These are phyloP conservation scores for Trypanosoma congolense DNA, from an alignment of 208 protist genomes.

Conservation along the genomic window DNA sequence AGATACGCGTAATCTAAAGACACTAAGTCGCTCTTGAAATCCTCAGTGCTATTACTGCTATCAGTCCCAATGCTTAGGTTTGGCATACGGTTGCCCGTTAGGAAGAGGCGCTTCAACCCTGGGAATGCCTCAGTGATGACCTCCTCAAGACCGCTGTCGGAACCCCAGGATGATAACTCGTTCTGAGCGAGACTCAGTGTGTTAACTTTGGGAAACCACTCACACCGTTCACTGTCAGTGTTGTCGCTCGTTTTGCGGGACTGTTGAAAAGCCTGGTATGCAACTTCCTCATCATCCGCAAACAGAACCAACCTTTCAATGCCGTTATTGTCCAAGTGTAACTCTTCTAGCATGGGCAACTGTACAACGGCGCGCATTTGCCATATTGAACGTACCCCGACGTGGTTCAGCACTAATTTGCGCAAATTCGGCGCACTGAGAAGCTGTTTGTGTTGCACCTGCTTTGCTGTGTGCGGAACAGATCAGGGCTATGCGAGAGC, in stretches of 20 bases:
- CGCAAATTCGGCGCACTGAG: constrained; percentile 38
- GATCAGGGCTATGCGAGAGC: constrained; percentile 48
- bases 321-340: constrained; percentile 78
- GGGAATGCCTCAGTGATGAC: constrained; percentile 51
- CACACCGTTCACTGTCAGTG: constrained; percentile 1
- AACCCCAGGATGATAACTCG: constrained; percentile 48
- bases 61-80: constrained; percentile 31
- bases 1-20: constrained; percentile 37
- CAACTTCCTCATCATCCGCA: background rate
- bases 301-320: constrained; percentile 34
- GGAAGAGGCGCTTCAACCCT: constrained; percentile 49
- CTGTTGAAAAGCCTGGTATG: background rate
- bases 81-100: constrained; percentile 61
- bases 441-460: too few relatives aligned
- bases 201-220: constrained; percentile 45
- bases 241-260: background rate
- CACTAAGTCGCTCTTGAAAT: background rate
- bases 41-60: background rate
- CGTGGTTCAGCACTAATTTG: constrained; percentile 79
- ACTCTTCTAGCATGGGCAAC: constrained; percentile 47
- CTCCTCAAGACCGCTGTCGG: constrained; percentile 34
- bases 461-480: too few relatives aligned
- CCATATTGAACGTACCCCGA: constrained; percentile 48
- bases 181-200: constrained; percentile 82
- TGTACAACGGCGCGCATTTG: constrained; percentile 52